phyloP scores from a whole-genome alignment of 2,329 filamentous ascomycete genomes.

The Arthrobotrys pseudoclavata region DNA sequence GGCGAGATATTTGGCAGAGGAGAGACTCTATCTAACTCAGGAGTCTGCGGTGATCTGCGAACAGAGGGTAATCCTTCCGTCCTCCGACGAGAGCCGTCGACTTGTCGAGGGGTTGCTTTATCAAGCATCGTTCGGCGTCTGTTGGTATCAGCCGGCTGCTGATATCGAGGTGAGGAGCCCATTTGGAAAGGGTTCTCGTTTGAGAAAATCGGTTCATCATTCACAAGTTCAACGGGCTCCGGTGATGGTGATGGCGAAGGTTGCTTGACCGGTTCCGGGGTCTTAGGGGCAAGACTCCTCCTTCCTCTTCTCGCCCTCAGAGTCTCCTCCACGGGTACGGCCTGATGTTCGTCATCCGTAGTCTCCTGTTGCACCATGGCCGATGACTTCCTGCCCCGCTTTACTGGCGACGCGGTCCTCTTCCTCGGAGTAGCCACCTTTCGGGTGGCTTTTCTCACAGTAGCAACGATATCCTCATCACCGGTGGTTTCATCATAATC shows the following conservation, averaged over 20 bases:
- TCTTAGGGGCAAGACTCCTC: slow-evolving; percentile 64
- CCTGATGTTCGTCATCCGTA: slow-evolving; percentile 34
- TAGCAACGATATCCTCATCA: slow-evolving; percentile 42
- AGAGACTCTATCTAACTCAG: slow-evolving; percentile 28
- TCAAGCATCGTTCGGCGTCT: slow-evolving; percentile 48
- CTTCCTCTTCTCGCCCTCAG: slow-evolving; percentile 46
- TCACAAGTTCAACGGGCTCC: slow-evolving; percentile 65
- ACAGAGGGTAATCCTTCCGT: slow-evolving; percentile 47
- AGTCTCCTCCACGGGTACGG: slow-evolving; percentile 34
- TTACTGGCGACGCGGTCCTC: slow-evolving; percentile 50
- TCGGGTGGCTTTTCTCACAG: slow-evolving; percentile 32
- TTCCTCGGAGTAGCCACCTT: slow-evolving; percentile 63
- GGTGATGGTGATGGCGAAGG: slow-evolving; percentile 59
- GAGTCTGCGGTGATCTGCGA: slow-evolving; percentile 36
- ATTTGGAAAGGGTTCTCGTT: slow-evolving; percentile 63
- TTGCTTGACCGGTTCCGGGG: slow-evolving; percentile 55
- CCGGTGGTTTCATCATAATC: slow-evolving; percentile 70
- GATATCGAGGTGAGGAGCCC: slow-evolving; percentile 60
- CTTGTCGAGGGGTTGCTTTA: slow-evolving; percentile 52
- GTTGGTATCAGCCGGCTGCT: slow-evolving; percentile 48
- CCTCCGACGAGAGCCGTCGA: slow-evolving; percentile 42
- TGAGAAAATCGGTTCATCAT: slow-evolving; percentile 66
- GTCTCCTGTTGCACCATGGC: slow-evolving; percentile 30
- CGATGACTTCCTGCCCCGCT: slow-evolving; percentile 54
- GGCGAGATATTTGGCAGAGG: slow-evolving; percentile 7